A percentile compares a stretch with the other conserved stretches of the same genome.
Evolutionary conservation across 371 early-diverging fungal genomes (phyloP).

Genomic region (Mucor sp.): DNA sequence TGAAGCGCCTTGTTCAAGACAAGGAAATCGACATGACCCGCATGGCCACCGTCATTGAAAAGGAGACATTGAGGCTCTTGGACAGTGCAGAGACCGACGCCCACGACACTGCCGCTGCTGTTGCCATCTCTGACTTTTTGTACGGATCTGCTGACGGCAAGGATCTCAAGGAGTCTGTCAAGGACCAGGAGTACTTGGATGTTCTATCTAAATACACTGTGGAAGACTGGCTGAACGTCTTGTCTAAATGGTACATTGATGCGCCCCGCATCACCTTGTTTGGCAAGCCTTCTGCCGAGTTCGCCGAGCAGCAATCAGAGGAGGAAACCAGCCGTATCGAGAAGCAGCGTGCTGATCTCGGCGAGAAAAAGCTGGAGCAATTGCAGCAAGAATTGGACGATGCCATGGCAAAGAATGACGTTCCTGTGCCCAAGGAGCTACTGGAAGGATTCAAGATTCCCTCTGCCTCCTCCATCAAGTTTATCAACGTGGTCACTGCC

Average conservation of each 20-base stretch:
- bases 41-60: conserved; percentile 63
- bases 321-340: conserved; percentile 63
- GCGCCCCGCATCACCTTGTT: conserved; percentile 56
- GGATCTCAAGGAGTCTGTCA: conserved; percentile 49
- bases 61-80: conserved; percentile 54
- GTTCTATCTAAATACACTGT: conserved; percentile 46
- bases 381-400: conserved; percentile 54
- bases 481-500: conserved; percentile 64
- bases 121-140: conserved; percentile 57
- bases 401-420: conserved; percentile 59
- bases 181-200: conserved; percentile 55
- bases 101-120: conserved; percentile 48
- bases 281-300: conserved; percentile 65
- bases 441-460: conserved; percentile 65
- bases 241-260: conserved; percentile 56
- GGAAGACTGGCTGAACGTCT: conserved; percentile 53
- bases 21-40: conserved; percentile 69
- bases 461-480: conserved; percentile 57
- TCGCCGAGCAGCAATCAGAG: conserved; percentile 55
- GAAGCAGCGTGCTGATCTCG: conserved; percentile 55
- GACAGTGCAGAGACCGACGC: conserved; percentile 52
- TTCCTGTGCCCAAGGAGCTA: conserved; percentile 58
- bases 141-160: conserved; percentile 62
- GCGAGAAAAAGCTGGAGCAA: conserved; percentile 52
- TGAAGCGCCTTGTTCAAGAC: conserved; percentile 49